Conservation (phyloP, 148 eudicot species). For the Camellia granthamiana region DNA sequence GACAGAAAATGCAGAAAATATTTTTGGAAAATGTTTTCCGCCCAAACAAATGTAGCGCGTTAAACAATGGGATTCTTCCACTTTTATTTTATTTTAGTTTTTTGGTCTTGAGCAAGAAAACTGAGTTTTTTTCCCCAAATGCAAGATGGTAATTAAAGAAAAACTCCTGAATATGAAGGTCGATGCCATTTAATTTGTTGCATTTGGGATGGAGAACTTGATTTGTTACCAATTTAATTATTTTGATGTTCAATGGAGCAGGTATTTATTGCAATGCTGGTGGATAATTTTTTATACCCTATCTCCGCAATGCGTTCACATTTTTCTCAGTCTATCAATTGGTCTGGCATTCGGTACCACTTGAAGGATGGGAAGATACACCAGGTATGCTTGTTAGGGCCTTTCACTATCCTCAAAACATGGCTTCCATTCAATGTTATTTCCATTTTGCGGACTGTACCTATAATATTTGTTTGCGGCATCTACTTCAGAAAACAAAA, state of each 20-base stretch:
- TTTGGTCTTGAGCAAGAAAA: neutral
- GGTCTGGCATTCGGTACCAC: constrained; percentile 95
- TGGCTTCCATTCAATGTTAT: neutral
- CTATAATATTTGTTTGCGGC: neutral
- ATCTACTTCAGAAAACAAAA: neutral
- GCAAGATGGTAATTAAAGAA: neutral
- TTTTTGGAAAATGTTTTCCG: too few relatives aligned
- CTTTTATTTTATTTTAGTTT: too few relatives aligned
- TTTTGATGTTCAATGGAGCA: constrained; percentile 33
- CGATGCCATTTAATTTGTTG: neutral
- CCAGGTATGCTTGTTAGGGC: constrained; percentile 44
- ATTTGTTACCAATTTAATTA: constrained; percentile 1
- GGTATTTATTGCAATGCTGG: constrained; percentile 93
- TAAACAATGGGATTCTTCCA: too few relatives aligned
- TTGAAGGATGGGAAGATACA: constrained; percentile 80
- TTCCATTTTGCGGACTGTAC: neutral
- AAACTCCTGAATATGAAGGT: neutral
- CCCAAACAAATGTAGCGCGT: too few relatives aligned
- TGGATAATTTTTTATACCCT: constrained; percentile 86
- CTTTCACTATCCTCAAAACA: neutral
- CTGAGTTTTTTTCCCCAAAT: neutral
- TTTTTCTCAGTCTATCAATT: constrained; percentile 80
- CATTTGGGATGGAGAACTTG: constrained; percentile 2
- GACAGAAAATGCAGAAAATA: too few relatives aligned
- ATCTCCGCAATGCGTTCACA: constrained; percentile 78